Evolutionary conservation across 1,139 yeast species (phyloP).

Genomic region (Schwanniomyces etchellsii): DNA sequence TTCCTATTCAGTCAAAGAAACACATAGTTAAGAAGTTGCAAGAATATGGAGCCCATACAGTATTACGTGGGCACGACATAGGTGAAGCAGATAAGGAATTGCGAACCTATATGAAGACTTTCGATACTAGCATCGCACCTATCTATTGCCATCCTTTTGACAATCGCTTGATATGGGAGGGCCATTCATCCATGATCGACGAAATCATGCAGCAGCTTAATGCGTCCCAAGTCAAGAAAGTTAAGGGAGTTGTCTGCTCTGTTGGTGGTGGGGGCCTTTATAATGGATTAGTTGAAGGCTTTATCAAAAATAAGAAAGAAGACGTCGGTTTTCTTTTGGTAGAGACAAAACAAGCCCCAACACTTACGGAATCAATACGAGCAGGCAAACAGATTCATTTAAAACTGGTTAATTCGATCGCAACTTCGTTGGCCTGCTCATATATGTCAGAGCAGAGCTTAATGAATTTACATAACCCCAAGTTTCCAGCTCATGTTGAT

Average conservation of each 20-base stretch:
- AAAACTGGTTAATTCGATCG: slow-evolving; percentile 25
- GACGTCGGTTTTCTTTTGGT: slow-evolving; percentile 23
- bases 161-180: slow-evolving; percentile 34
- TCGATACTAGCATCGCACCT: slow-evolving; percentile 14
- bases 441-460: slow-evolving; percentile 27
- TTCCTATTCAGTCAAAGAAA: slow-evolving; percentile 24
- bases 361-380: slow-evolving; percentile 27
- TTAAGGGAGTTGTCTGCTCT: slow-evolving; percentile 34
- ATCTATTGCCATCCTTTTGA: slow-evolving; percentile 41
- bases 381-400: slow-evolving; percentile 23
- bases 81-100: slow-evolving; percentile 34
- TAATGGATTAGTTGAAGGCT: slow-evolving; percentile 32
- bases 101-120: slow-evolving; percentile 13
- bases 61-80: slow-evolving; percentile 28
- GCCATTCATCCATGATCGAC: slow-evolving; percentile 31
- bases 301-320: slow-evolving; percentile 13
- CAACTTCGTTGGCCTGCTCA: slow-evolving; percentile 38
- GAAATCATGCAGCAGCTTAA: slow-evolving; percentile 22
- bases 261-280: slow-evolving; percentile 42
- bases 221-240: slow-evolving; percentile 11
- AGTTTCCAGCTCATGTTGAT: slow-evolving; percentile 15
- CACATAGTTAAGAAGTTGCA: slow-evolving; percentile 20
- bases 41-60: slow-evolving; percentile 22
- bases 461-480: slow-evolving; percentile 15
- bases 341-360: slow-evolving; percentile 37